Conservation (phyloP, 768 basidiomycete genomes). For the Rhodotorula graminis region DNA sequence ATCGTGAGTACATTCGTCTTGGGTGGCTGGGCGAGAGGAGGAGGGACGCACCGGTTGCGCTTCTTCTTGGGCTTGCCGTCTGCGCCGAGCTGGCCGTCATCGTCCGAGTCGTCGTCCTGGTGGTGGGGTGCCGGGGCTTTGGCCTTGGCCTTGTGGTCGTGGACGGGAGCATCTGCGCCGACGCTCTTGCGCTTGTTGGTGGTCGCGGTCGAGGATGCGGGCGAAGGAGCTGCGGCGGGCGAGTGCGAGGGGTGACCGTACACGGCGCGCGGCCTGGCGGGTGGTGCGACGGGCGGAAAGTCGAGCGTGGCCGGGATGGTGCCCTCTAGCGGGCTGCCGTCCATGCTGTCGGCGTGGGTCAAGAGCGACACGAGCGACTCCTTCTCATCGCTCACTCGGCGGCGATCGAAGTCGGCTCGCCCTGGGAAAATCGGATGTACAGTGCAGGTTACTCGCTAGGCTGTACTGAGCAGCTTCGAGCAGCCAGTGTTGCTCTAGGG, state of each 20-base stretch:
- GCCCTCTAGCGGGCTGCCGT: not conserved
- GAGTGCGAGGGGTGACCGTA: not conserved
- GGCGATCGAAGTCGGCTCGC: too few relatives aligned
- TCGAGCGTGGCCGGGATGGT: not conserved
- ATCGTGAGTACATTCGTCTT: not conserved
- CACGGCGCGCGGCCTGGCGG: not conserved
- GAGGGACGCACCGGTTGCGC: conserved; percentile 13
- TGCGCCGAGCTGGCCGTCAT: not conserved
- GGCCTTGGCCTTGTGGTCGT: conserved; percentile 7
- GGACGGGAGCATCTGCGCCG: not conserved
- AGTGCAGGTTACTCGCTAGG: too few relatives aligned
- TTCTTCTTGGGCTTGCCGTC: conserved; percentile 11
- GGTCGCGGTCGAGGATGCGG: not conserved
- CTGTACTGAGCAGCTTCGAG: too few relatives aligned
- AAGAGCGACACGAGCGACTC: too few relatives aligned
- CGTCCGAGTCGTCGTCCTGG: not conserved
- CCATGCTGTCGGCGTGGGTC: not conserved
- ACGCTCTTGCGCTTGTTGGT: not conserved
- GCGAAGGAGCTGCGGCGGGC: not conserved
- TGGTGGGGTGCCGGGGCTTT: not conserved
- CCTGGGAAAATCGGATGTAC: too few relatives aligned
- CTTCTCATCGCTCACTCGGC: too few relatives aligned
- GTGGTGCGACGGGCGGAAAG: not conserved
- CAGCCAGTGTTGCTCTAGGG: too few relatives aligned
- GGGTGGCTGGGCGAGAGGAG: not conserved